A percentile compares a stretch with the other conserved stretches of the same genome.
Conservation (phyloP, 768 basidiomycete species). For the Hortiboletus campestris region DNA sequence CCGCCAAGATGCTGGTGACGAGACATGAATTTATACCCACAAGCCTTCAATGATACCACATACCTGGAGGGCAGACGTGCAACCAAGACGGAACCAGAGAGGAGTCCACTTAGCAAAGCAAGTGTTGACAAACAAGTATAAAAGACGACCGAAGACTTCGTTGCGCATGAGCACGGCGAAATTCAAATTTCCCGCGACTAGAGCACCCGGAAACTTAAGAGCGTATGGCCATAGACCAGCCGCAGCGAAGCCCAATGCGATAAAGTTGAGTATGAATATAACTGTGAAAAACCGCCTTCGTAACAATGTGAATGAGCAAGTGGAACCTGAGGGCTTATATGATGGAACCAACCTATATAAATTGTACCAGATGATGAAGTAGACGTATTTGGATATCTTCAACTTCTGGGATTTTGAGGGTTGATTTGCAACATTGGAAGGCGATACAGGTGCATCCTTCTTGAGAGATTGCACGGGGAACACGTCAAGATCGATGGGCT, state of each 20-base stretch:
- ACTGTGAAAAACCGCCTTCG: constrained; percentile 72
- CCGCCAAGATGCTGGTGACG: constrained; percentile 66
- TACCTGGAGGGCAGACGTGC: constrained; percentile 71
- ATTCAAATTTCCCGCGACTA: constrained; percentile 73
- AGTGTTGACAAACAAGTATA: constrained; percentile 71
- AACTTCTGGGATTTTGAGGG: constrained; percentile 47
- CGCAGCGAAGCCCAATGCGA: constrained; percentile 58
- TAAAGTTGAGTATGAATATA: constrained; percentile 56
- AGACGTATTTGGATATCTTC: constrained; percentile 58
- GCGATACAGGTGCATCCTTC: constrained; percentile 39
- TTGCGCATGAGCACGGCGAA: constrained; percentile 75
- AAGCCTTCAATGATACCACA: background rate
- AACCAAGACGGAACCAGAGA: constrained; percentile 66
- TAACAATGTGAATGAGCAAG: constrained; percentile 4
- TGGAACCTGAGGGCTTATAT: background rate
- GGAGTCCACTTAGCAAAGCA: constrained; percentile 84
- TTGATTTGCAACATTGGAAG: constrained; percentile 34
- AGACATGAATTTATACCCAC: constrained; percentile 5
- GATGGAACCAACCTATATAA: constrained; percentile 57
- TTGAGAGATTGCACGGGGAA: constrained; percentile 38
- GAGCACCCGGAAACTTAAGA: constrained; percentile 59
- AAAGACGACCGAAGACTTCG: constrained; percentile 74
- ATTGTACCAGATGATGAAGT: constrained; percentile 74
- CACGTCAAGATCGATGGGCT: constrained; percentile 29
- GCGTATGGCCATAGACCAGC: constrained; percentile 69